Base-by-base conservation (phyloP, 768 basidiomycete species). In the Crucibulum laeve region DNA sequence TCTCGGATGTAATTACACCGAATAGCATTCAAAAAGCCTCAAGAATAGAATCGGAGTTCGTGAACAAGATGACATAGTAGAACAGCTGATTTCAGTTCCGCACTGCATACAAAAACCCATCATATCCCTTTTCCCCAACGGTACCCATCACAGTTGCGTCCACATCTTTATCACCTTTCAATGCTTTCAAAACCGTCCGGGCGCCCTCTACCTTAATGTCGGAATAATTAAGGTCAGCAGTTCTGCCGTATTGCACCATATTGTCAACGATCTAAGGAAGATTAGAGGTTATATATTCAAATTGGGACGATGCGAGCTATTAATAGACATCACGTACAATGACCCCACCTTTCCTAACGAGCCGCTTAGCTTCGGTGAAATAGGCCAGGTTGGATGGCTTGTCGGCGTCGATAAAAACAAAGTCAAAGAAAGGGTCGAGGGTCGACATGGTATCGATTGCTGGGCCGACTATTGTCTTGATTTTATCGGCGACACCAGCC, bases 391-490 rank as follows among this genome's bases (percentile, higher is more conserved):
- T 80, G 32, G 66, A 69, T 4, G 63, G 58, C 55, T 86, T 86
- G 63, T 86, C 81, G 5, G 84, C 85, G 59, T 87, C 84, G 49
- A 86, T 82, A 67, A 87, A 87, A 3, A 70, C 69, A 17, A 88
- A 59, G 57, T 87, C 84, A 56, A 83, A 86, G 1, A 70, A 72
- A 3, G 62, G 58, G 8, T 70, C 69, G 4, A 86, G 59, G 33
- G 61, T 66, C 17, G 59, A 61, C 36, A 87, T 63, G 0, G 74
- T 70, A 4, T 80, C 73, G 3, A 62, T 59, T 2, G 79, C 82
- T 25, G 72, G 66, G 0, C 80, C 82, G 23, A 76, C 58, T 34
- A 79, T 63, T 25, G 82, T 58, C 22, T 71, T 59, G 32, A 77
- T 67, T 55, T 77, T 76, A 37, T 56, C 47, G 4, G 68, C 57